Conservation (phyloP, 1,284 basidiomycete species). For the Boletus nobilissimus region DNA sequence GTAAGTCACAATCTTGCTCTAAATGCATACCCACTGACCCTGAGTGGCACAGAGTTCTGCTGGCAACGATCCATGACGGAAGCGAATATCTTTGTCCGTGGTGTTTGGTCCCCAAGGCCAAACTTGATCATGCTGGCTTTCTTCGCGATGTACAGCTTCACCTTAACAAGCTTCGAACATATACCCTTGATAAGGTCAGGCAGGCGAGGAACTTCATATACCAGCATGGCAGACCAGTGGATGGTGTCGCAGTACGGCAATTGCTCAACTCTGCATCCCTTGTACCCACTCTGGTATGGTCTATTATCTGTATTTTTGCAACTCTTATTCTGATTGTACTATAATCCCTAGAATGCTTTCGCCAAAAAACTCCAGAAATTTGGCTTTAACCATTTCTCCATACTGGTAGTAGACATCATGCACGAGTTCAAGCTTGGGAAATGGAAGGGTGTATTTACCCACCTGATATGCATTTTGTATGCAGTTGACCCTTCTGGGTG, state of each 20-base stretch:
- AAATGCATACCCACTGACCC: background rate
- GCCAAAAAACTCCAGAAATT: slow-evolving; percentile 14
- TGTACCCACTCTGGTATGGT: slow-evolving; percentile 11
- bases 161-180: background rate
- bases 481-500: slow-evolving; percentile 8
- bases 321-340: background rate
- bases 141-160: background rate
- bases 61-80: slow-evolving; percentile 29
- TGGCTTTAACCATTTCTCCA: slow-evolving; percentile 24
- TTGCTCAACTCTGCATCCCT: slow-evolving; percentile 9
- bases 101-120: slow-evolving; percentile 4
- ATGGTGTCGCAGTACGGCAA: background rate
- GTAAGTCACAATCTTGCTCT: slow-evolving; percentile 12
- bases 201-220: slow-evolving; percentile 16
- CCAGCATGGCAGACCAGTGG: background rate
- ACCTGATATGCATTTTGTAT: slow-evolving; percentile 33
- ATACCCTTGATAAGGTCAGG: background rate
- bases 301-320: background rate
- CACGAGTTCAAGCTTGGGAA: slow-evolving; percentile 42
- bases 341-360: slow-evolving; percentile 7
- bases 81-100: slow-evolving; percentile 27
- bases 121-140: slow-evolving; percentile 7
- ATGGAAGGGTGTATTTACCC: slow-evolving; percentile 24
- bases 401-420: slow-evolving; percentile 37
- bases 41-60: slow-evolving; percentile 25